Conservation (phyloP, 441 rosid species). For the Omphalea diandra region DNA sequence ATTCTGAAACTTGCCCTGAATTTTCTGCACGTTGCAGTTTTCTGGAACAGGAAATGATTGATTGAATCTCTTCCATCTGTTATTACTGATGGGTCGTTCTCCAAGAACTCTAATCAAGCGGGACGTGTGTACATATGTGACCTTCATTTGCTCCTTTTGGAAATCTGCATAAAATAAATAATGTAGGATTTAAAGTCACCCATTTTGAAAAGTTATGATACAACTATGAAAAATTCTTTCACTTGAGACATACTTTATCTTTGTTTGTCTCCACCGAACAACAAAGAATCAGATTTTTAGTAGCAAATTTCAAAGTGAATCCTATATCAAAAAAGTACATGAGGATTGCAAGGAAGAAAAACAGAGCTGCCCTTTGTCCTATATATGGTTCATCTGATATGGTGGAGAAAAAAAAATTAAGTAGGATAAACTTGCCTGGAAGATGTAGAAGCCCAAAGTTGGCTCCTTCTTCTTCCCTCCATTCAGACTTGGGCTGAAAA, state of each 20-base stretch:
- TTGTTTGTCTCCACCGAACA: no score
- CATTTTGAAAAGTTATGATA: no score
- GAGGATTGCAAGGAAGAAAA: no score
- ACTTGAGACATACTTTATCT: no score
- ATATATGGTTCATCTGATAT: neutral
- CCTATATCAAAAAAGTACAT: no score
- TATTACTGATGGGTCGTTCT: constrained; percentile 35
- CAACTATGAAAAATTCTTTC: no score
- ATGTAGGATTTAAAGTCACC: no score
- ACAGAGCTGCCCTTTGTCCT: no score
- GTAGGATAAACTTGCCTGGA: constrained; percentile 1
- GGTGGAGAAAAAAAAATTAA: neutral
- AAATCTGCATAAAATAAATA: constrained; percentile 30
- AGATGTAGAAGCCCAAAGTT: constrained; percentile 12
- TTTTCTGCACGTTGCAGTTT: constrained; percentile 42
- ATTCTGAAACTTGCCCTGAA: constrained; percentile 35
- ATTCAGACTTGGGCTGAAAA: constrained; percentile 18
- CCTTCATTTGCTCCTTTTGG: constrained; percentile 48
- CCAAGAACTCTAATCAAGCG: constrained; percentile 45
- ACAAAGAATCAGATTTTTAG: no score
- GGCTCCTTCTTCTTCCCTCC: constrained; percentile 22
- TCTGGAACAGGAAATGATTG: constrained; percentile 45
- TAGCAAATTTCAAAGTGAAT: no score
- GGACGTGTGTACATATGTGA: constrained; percentile 37
- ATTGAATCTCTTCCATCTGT: constrained; percentile 46